Evolutionary conservation across 2,329 filamentous ascomycete genomes (phyloP).

Genomic region (Metarhizium album): DNA sequence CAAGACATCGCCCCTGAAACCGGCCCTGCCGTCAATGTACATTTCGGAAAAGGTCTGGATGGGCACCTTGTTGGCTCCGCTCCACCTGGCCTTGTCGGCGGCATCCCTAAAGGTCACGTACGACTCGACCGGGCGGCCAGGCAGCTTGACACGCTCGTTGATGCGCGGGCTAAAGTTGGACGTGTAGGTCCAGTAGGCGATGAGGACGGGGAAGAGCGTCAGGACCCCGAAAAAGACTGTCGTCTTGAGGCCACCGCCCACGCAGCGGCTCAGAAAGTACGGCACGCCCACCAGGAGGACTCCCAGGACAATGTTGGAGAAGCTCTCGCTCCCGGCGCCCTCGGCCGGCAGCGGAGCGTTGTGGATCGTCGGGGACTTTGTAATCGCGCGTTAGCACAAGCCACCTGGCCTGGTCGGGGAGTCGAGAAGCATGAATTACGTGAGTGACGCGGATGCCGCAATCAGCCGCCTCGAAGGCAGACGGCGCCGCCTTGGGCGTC

Average conservation of each 20-base stretch:
- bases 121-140: slow-evolving; percentile 75
- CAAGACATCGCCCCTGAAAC: slow-evolving; percentile 82
- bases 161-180: slow-evolving; percentile 73
- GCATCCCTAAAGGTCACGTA: slow-evolving; percentile 68
- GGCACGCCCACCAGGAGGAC: slow-evolving; percentile 57
- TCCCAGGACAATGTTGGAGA: slow-evolving; percentile 52
- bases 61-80: slow-evolving; percentile 61
- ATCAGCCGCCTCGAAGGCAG: not conserved
- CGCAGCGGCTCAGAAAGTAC: slow-evolving; percentile 61
- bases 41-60: slow-evolving; percentile 58
- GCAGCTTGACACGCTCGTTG: slow-evolving; percentile 78
- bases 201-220: slow-evolving; percentile 58
- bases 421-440: not conserved
- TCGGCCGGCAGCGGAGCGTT: slow-evolving; percentile 88
- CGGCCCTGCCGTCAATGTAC: slow-evolving; percentile 85
- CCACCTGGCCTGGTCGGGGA: not conserved
- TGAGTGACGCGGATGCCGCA: slow-evolving; percentile 1
- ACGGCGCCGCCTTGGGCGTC: slow-evolving; percentile 1
- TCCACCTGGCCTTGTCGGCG: slow-evolving; percentile 48
- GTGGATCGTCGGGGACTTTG: slow-evolving; percentile 76
- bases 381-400: slow-evolving; percentile 3
- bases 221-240: slow-evolving; percentile 62
- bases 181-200: slow-evolving; percentile 66
- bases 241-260: slow-evolving; percentile 73
- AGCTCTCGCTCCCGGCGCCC: slow-evolving; percentile 66